Evolutionary conservation across 2,329 filamentous ascomycete species (phyloP).

Genomic region (Clonostachys byssicola): DNA sequence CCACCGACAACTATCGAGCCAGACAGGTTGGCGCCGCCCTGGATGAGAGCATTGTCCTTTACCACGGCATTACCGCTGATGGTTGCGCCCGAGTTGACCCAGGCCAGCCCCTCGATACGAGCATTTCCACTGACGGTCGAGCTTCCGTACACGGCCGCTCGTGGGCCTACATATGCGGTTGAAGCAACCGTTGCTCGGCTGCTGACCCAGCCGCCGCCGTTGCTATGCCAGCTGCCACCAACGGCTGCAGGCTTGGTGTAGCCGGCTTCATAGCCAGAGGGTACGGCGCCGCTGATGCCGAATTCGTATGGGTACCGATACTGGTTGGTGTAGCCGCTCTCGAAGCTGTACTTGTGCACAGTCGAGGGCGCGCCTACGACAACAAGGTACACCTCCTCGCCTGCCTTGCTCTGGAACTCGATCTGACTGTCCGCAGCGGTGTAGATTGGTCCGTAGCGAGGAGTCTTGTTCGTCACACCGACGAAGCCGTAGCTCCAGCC

Average conservation of each 20-base stretch:
- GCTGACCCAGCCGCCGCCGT: conserved; percentile 1
- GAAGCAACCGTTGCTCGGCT: neutral
- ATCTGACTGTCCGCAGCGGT: neutral
- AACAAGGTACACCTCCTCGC: conserved; percentile 1
- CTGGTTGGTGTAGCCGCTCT: neutral
- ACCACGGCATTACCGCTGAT: neutral
- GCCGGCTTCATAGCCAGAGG: neutral
- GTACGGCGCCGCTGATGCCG: neutral
- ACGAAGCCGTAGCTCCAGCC: conserved; percentile 1
- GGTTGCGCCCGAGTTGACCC: neutral
- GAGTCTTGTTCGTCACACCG: neutral
- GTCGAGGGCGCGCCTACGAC: neutral
- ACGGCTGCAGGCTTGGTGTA: neutral
- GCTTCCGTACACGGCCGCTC: conserved; percentile 1
- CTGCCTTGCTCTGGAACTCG: neutral
- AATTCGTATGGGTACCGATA: conserved; percentile 1
- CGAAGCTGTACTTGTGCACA: neutral
- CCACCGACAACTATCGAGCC: neutral
- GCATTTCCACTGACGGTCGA: neutral
- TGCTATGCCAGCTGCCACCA: neutral
- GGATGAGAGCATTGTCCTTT: conserved; percentile 1
- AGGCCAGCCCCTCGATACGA: conserved; percentile 1
- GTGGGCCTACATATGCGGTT: neutral
- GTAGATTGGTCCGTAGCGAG: neutral
- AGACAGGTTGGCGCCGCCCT: neutral